phyloP scores from a whole-genome alignment of 768 basidiomycete species.

The Asterophora lycoperdoides region DNA sequence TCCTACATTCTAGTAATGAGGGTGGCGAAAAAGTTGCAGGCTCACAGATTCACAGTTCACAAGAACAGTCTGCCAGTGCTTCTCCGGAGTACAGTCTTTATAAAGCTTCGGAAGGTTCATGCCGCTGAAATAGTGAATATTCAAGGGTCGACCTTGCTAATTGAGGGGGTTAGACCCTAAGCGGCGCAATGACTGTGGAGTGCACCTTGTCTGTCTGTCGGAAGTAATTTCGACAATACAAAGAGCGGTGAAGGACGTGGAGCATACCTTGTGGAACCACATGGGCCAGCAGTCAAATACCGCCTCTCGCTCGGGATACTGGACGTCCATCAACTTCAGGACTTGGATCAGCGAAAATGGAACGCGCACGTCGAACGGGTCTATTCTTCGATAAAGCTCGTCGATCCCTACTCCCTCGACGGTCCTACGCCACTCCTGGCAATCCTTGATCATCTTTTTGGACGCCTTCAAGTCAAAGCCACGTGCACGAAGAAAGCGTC shows the following conservation, averaged over 20 bases:
- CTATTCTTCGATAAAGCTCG: conserved; percentile 53
- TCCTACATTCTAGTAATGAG: background rate
- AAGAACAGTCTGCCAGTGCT: conserved; percentile 58
- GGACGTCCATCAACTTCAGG: background rate
- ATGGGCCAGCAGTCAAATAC: conserved; percentile 77
- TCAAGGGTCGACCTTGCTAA: conserved; percentile 68
- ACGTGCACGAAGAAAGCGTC: conserved; percentile 75
- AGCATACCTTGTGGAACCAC: conserved; percentile 69
- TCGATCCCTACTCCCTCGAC: conserved; percentile 66
- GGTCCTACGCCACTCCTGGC: conserved; percentile 64
- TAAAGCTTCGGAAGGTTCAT: conserved; percentile 57
- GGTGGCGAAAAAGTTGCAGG: conserved; percentile 8
- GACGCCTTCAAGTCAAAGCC: conserved; percentile 55
- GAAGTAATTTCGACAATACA: background rate
- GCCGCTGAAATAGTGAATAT: conserved; percentile 59
- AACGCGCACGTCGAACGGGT: conserved; percentile 64
- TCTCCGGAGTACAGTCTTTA: conserved; percentile 52
- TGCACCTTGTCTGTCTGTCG: conserved; percentile 65
- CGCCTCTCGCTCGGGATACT: conserved; percentile 68
- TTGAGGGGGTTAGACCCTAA: conserved; percentile 2
- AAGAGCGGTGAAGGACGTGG: background rate
- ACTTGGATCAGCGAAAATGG: background rate
- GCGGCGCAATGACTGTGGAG: background rate
- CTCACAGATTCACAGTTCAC: conserved; percentile 59
- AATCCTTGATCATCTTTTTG: conserved; percentile 62